Evolutionary conservation across 2,329 filamentous ascomycete species (phyloP), one percentile per base, ranked within the genome.

Genomic region (Cercospora sp.): DNA sequence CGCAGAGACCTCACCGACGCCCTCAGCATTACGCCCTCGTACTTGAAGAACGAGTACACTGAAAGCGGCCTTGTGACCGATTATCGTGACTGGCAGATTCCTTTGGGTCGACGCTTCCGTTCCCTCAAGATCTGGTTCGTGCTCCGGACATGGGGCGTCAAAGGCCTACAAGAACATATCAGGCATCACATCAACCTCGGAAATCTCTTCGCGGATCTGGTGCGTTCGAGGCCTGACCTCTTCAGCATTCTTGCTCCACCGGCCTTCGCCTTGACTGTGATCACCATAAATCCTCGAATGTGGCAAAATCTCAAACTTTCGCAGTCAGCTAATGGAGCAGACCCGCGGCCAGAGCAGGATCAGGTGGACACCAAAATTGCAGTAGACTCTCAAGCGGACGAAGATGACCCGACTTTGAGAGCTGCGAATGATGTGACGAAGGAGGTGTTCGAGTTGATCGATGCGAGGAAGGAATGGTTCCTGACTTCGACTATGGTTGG

Each of bases 61-160:
- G 92, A 95, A 74, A 87, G 86, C 42, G 93, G 93, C 0, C 85
- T 94, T 1, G 94, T 97, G 0, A 97, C 93, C 26, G 94, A 98
- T 80, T 97, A 97, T 83, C 88, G 94, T 58, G 94, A 98, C 84
- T 98, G 94, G 94, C 93, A 97, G 81, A 96, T 98, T 75, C 93
- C 94, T 0, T 88, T 98, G 0, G 94, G 94, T 8, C 86, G 94
- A 2, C 86, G 94, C 16, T 98, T 98, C 85, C 87, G 94, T 68
- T 89, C 90, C 2, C 82, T 98, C 67, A 98, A 98, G 83, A 89
- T 97, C 71, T 98, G 94, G 94, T 97, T 97, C 78, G 93, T 98
- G 7, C 83, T 97, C 74, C 86, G 94, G 55, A 89, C 87, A 53
- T 97, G 93, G 77, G 94, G 94, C 0, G 82, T 96, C 62, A 84